Evolutionary conservation across 2,329 filamentous ascomycete genomes (phyloP), one percentile per base, ranked within the genome.

Genomic region (Acrocalymma vagum): DNA sequence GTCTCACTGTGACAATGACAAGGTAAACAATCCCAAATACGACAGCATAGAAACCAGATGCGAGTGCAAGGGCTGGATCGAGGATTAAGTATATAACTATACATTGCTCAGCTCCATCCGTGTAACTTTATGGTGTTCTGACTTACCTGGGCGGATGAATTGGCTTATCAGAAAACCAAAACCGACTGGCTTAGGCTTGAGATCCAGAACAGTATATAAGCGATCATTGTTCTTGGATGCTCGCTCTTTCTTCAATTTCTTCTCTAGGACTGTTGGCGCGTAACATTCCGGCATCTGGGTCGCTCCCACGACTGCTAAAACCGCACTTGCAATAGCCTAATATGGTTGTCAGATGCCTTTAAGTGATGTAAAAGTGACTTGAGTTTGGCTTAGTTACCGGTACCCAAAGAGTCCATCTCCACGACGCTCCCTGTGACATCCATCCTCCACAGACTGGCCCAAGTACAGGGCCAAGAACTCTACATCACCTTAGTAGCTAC

Each of bases 361-460:
- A 14, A 43, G 3, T 16, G 17, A 29, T 18, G 15, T 24, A 10
- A 14, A 34, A 5, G 8, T 10, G 3, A 22, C 23, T 6, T 9
- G 5, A 18, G 26, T 4, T 27, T 16, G 21, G 31, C n/a, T n/a
- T 22, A 8, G 7, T 31, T 36, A 40, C 45, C 13, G 47, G 42
- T 11, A 50, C 26, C 43, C 43, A 50, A 5, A 50, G 21, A 17
- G 43, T 47, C 47, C 47, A 50, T 20, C 47, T 41, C 47, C 47
- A 50, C 0, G 38, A 47, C 8, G 45, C 43, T 6, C 25, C 18
- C 23, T 50, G 25, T 8, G 43, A 47, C 47, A 50, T 47, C 47
- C 47, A 50, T 11, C 47, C 47, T 24, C 47, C 47, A 34, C 42
- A 47, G 6, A 50, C 40, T 10, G 48, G 48, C 9, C 48, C 45